Evolutionary conservation across 164 flowering plant species (phyloP).

Genomic region (Nymphaea colorata): DNA sequence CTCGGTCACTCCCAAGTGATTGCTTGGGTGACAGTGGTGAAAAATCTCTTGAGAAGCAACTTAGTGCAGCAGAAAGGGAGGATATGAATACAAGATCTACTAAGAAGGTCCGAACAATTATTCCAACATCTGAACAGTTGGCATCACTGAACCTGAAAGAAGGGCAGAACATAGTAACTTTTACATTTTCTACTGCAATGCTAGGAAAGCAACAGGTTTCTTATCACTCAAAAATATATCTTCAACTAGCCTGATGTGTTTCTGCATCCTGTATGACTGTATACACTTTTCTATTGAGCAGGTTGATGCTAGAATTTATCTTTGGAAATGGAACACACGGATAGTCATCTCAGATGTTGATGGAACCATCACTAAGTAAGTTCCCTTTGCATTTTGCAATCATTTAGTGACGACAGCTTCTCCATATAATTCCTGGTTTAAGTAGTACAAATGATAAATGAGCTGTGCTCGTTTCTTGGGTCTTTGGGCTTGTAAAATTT

Average conservation of each 20-base stretch:
- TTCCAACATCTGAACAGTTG: constrained; percentile 83
- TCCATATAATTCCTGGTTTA: too few relatives aligned
- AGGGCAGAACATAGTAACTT: constrained; percentile 64
- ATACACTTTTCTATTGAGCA: constrained; percentile 15
- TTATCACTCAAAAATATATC: neutral
- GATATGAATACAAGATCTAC: constrained; percentile 19
- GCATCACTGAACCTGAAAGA: constrained; percentile 72
- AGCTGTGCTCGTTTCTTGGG: too few relatives aligned
- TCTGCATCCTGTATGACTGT: neutral
- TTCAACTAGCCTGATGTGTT: neutral
- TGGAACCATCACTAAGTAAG: constrained; percentile 95
- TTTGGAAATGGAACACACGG: constrained; percentile 96
- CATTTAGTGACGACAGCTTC: too few relatives aligned
- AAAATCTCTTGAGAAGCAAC: constrained; percentile 12
- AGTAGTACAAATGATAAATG: too few relatives aligned
- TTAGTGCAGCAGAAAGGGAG: neutral
- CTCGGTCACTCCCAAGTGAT: constrained; percentile 12
- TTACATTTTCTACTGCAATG: constrained; percentile 83
- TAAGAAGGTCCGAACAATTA: constrained; percentile 29
- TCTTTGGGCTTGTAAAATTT: too few relatives aligned
- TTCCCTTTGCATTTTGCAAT: neutral
- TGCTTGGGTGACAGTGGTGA: constrained; percentile 12
- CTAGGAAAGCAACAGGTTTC: constrained; percentile 89
- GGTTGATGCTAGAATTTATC: constrained; percentile 91
- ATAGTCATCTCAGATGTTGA: constrained; percentile 96